phyloP scores from a whole-genome alignment of 805 yeast genomes.

The Candida parachauliodes region DNA sequence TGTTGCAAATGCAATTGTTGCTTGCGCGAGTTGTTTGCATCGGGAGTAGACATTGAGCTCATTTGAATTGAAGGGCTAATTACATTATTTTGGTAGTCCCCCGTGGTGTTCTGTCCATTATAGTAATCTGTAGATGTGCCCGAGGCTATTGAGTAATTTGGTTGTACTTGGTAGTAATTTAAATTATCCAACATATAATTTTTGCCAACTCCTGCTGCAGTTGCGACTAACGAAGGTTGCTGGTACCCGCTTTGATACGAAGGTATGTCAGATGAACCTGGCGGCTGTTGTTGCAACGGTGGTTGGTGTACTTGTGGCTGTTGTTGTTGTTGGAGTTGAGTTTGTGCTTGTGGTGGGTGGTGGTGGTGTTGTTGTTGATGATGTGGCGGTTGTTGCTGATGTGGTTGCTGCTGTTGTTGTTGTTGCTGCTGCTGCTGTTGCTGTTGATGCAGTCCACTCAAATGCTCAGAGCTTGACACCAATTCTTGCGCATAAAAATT shows the following conservation, averaged over 20 bases:
- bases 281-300: not conserved
- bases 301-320: conserved; percentile 1
- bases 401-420: conserved; percentile 7
- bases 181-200: conserved; percentile 6
- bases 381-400: conserved; percentile 1
- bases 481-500: conserved; percentile 10
- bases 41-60: conserved; percentile 6
- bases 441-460: conserved; percentile 2
- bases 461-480: conserved; percentile 9
- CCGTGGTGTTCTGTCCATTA: not conserved
- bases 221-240: not conserved
- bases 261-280: conserved; percentile 1
- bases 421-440: conserved; percentile 4
- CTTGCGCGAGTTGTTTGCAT: not conserved
- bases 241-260: not conserved
- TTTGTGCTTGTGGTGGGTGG: conserved; percentile 3
- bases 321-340: conserved; percentile 2
- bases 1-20: conserved; percentile 8
- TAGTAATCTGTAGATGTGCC: conserved; percentile 2
- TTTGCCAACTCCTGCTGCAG: conserved; percentile 1
- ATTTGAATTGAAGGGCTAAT: conserved; percentile 7
- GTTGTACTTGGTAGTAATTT: conserved; percentile 4
- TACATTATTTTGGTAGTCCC: conserved; percentile 2
- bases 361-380: conserved; percentile 3
- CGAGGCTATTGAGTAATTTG: not conserved